A percentile compares a stretch with the other conserved stretches of the same genome.
phyloP scores from a whole-genome alignment of 129 eudicot species.

The Centella asiatica region DNA sequence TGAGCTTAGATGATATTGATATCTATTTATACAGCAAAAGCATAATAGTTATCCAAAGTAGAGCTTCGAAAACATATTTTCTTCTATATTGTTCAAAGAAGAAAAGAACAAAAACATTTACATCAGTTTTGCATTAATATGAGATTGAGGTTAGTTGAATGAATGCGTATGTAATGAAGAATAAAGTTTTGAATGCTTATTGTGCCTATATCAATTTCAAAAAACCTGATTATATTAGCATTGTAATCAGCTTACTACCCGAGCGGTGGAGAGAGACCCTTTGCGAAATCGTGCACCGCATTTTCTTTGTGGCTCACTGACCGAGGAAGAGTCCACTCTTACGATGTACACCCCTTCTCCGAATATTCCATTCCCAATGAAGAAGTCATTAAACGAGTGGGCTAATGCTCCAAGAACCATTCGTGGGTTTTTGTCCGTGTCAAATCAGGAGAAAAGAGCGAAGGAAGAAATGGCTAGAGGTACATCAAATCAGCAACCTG shows the following conservation, averaged over 20 bases:
- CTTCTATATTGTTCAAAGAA: too few relatives aligned
- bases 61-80: too few relatives aligned
- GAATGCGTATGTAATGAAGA: too few relatives aligned
- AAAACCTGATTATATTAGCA: background rate
- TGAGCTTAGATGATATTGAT: too few relatives aligned
- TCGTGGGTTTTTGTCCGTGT: conserved; percentile 26
- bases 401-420: conserved; percentile 41
- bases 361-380: conserved; percentile 39
- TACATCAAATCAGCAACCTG: conserved; percentile 25
- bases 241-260: conserved; percentile 54
- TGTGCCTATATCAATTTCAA: background rate
- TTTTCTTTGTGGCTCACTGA: conserved; percentile 68
- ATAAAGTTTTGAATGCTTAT: too few relatives aligned
- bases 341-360: conserved; percentile 38
- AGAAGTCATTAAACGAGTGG: conserved; percentile 42
- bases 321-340: conserved; percentile 45
- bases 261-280: conserved; percentile 61
- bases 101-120: too few relatives aligned
- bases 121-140: too few relatives aligned
- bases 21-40: too few relatives aligned
- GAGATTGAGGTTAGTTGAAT: too few relatives aligned
- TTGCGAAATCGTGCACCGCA: conserved; percentile 60
- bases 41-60: too few relatives aligned
- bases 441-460: conserved; percentile 50
- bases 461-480: conserved; percentile 27